A percentile compares a stretch with the other conserved stretches of the same genome.
These are phyloP conservation scores for Cadophora luteo-olivacea DNA, from an alignment of 2,329 filamentous ascomycete species.

Conservation along the genomic window DNA sequence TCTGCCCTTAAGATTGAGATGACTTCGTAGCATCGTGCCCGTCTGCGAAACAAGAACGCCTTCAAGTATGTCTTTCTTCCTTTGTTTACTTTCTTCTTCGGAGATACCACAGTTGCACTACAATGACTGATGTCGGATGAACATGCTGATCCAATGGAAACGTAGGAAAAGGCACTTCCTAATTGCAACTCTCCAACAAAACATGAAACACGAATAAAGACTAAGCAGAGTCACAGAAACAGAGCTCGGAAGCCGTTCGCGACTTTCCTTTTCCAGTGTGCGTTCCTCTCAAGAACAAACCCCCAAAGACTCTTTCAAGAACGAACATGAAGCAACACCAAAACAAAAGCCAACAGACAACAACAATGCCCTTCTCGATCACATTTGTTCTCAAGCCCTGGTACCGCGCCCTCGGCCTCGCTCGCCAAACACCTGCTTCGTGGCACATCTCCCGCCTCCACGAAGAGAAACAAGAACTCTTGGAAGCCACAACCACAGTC, in stretches of 20 bases:
- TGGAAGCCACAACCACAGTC: background rate
- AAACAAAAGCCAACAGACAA: background rate
- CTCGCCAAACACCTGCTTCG: background rate
- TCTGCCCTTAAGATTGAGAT: too few species aligned
- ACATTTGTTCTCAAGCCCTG: background rate
- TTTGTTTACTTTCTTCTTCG: too few species aligned
- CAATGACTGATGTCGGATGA: too few species aligned
- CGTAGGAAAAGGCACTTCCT: too few species aligned
- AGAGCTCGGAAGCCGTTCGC: background rate
- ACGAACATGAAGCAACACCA: background rate
- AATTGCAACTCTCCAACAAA: too few species aligned
- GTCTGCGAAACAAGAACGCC: too few species aligned
- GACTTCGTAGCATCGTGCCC: too few species aligned
- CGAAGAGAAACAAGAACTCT: background rate
- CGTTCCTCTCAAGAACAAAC: background rate
- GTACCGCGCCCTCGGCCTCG: background rate
- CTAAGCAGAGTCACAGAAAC: background rate
- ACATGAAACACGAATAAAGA: too few species aligned
- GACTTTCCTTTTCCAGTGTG: background rate
- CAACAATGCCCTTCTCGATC: background rate
- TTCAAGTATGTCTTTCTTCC: too few species aligned
- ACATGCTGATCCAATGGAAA: too few species aligned
- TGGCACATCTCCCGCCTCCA: background rate
- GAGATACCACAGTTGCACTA: too few species aligned
- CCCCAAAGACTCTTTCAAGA: background rate